phyloP scores from a whole-genome alignment of 2,329 filamentous ascomycete species.

The Colletotrichum lini region DNA sequence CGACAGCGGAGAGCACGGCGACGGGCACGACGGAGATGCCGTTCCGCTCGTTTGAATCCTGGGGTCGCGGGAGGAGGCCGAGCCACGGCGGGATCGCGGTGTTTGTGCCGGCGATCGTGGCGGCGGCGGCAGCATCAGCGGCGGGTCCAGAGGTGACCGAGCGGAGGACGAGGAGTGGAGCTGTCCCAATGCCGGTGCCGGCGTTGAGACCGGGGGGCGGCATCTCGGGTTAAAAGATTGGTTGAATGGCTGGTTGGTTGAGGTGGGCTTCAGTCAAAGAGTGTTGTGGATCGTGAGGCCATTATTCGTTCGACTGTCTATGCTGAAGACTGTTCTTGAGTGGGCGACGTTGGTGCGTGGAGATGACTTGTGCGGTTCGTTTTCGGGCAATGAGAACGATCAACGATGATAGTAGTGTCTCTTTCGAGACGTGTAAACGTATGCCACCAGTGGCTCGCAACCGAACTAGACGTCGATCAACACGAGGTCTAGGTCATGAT shows the following conservation, averaged over 20 bases:
- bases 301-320: constrained; percentile 10
- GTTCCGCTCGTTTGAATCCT: constrained; percentile 38
- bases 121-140: constrained; percentile 4
- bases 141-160: constrained; percentile 3
- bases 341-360: not conserved
- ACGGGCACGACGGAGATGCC: constrained; percentile 42
- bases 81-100: constrained; percentile 21
- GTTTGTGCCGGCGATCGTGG: constrained; percentile 1
- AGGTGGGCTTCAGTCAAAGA: not conserved
- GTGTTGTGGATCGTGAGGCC: constrained; percentile 8
- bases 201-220: constrained; percentile 15
- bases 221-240: not conserved
- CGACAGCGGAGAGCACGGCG: constrained; percentile 39
- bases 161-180: constrained; percentile 20
- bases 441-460: constrained; percentile 23
- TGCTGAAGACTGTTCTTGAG: not conserved
- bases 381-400: no score
- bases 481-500: constrained; percentile 18
- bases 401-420: not conserved
- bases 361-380: not conserved
- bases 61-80: not conserved
- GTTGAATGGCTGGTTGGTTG: not conserved
- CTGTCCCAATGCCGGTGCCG: not conserved
- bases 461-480: constrained; percentile 10
- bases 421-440: not conserved